phyloP scores from a whole-genome alignment of 768 basidiomycete genomes.

The Leucosporidium yakuticum region DNA sequence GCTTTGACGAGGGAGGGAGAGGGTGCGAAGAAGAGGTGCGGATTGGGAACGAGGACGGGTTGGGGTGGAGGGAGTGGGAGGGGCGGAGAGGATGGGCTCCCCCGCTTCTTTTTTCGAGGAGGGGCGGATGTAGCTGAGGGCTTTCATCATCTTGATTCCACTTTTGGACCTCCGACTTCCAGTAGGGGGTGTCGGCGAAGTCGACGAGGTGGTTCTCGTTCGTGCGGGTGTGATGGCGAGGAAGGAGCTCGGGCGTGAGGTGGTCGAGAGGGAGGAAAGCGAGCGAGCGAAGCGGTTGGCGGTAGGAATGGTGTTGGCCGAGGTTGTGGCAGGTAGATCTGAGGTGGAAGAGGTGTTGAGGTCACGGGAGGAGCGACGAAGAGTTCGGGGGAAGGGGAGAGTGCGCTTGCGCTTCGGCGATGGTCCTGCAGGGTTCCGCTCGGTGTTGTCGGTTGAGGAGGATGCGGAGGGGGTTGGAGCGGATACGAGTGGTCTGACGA shows the following conservation, averaged over 20 bases:
- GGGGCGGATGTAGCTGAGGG: too few species aligned
- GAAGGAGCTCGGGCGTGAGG: not conserved
- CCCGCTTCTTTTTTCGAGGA: too few species aligned
- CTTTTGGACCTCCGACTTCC: not conserved
- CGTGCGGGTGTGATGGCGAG: not conserved
- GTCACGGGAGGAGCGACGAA: not conserved
- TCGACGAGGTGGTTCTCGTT: not conserved
- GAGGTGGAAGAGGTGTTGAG: not conserved
- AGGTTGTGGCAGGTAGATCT: not conserved
- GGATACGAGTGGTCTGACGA: too few species aligned
- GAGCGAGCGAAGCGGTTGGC: conserved; percentile 14
- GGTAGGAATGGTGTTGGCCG: not conserved
- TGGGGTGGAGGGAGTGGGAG: not conserved
- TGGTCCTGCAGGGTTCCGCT: too few species aligned
- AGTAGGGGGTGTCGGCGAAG: not conserved
- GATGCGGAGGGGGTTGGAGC: too few species aligned
- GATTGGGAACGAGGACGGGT: not conserved
- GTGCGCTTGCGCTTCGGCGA: too few species aligned
- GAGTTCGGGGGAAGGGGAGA: not conserved
- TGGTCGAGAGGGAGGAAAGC: conserved; percentile 1
- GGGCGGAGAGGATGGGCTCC: not conserved
- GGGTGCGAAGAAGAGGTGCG: not conserved
- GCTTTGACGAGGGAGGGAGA: not conserved
- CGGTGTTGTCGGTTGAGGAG: too few species aligned
- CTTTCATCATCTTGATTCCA: too few species aligned